Conservation (phyloP, 306 rosid species). For the Coriaria nepalensis region DNA sequence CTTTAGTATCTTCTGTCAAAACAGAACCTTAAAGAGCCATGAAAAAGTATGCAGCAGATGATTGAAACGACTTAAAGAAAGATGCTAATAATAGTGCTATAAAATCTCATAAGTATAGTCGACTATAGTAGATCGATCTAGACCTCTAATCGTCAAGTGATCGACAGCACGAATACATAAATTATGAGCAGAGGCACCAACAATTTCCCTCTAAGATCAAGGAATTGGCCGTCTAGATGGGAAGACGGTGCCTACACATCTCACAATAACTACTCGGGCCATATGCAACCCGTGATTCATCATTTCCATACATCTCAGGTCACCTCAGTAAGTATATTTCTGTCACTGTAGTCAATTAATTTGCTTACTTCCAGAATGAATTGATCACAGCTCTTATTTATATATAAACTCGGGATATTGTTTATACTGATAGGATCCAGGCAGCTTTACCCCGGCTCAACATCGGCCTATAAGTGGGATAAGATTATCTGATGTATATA, state of each 20-base stretch:
- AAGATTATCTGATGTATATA: conserved; percentile 14
- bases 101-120: conserved; percentile 4
- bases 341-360: not conserved
- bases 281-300: conserved; percentile 18
- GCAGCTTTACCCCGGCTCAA: conserved; percentile 19
- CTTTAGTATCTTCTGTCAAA: conserved; percentile 5
- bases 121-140: not conserved
- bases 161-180: not conserved
- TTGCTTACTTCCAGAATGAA: not conserved
- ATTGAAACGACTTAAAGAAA: too few species aligned
- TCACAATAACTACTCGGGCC: conserved; percentile 19
- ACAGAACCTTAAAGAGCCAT: conserved; percentile 2
- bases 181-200: conserved; percentile 32
- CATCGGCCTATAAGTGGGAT: conserved; percentile 14
- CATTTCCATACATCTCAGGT: conserved; percentile 20
- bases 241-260: conserved; percentile 22
- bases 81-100: not conserved
- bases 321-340: conserved; percentile 21
- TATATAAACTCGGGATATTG: not conserved
- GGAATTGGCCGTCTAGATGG: conserved; percentile 16
- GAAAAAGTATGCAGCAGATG: not conserved
- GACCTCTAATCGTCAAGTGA: too few species aligned
- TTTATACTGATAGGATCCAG: conserved; percentile 25
- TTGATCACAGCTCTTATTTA: not conserved
- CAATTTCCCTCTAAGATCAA: conserved; percentile 18